Conservation (phyloP, 148 eudicot species). For the Rhododendron molle region DNA sequence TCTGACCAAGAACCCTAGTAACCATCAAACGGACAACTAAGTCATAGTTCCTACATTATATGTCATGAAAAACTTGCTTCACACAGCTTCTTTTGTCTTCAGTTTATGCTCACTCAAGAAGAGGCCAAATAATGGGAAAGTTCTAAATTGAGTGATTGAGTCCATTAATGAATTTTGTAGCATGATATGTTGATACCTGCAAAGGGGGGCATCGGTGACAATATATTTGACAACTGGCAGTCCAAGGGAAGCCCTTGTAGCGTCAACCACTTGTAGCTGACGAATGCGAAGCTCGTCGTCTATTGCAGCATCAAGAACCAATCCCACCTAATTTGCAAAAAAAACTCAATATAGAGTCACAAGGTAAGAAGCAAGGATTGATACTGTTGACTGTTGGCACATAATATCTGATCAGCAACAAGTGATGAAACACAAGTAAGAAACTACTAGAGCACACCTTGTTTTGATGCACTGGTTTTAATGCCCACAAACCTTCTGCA, state of each 20-base stretch:
- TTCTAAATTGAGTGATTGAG: not conserved
- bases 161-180: not conserved
- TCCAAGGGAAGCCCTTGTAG: conserved; percentile 91
- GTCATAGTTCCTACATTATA: not conserved
- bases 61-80: not conserved
- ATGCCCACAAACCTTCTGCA: conserved; percentile 80
- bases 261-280: conserved; percentile 92
- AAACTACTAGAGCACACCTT: conserved; percentile 37
- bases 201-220: conserved; percentile 71
- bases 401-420: not conserved
- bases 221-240: conserved; percentile 76
- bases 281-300: conserved; percentile 68
- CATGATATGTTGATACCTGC: conserved; percentile 36
- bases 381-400: not conserved
- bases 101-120: not conserved
- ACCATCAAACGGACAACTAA: not conserved
- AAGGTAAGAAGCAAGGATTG: conserved; percentile 10
- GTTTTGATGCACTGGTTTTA: conserved; percentile 86
- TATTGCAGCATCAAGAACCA: conserved; percentile 91
- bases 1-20: not conserved
- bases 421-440: conserved; percentile 1
- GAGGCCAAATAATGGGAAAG: not conserved
- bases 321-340: conserved; percentile 58
- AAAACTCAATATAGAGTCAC: conserved; percentile 1
- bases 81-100: not conserved